Evolutionary conservation across 2,329 filamentous ascomycete species (phyloP).

Genomic region (Beauveria varroae): DNA sequence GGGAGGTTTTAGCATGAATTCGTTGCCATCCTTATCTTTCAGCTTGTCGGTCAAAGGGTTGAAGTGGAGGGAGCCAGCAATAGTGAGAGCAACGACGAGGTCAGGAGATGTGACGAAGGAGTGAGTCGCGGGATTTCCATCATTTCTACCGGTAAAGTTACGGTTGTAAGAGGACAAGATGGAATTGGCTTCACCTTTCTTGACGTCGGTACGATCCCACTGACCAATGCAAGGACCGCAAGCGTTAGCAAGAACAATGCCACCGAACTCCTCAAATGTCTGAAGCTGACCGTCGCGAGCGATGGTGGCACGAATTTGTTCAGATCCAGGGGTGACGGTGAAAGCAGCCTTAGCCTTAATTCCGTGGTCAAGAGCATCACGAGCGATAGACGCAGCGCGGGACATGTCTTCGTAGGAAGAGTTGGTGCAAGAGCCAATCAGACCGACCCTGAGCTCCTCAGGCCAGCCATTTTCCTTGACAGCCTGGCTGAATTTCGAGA

Average conservation of each 20-base stretch:
- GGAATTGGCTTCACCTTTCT: slow-evolving; percentile 93
- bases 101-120: slow-evolving; percentile 90
- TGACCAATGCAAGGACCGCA: slow-evolving; percentile 91
- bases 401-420: slow-evolving; percentile 82
- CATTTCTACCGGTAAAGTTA: slow-evolving; percentile 98
- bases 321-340: slow-evolving; percentile 91
- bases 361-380: slow-evolving; percentile 84
- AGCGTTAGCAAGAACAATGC: slow-evolving; percentile 89
- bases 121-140: slow-evolving; percentile 90
- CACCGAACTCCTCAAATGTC: slow-evolving; percentile 94
- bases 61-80: slow-evolving; percentile 82
- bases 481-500: slow-evolving; percentile 93
- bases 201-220: slow-evolving; percentile 89
- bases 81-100: slow-evolving; percentile 76
- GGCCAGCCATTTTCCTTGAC: slow-evolving; percentile 96
- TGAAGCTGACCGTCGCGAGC: slow-evolving; percentile 82
- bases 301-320: slow-evolving; percentile 94
- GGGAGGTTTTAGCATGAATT: slow-evolving; percentile 80
- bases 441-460: slow-evolving; percentile 88
- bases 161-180: slow-evolving; percentile 99
- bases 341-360: slow-evolving; percentile 90
- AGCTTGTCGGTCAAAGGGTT: slow-evolving; percentile 90
- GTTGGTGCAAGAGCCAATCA: slow-evolving; percentile 99
- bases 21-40: slow-evolving; percentile 92
- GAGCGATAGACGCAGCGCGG: slow-evolving; percentile 83